phyloP scores from a whole-genome alignment of 805 yeast genomes.

The Brettanomyces custersianus region DNA sequence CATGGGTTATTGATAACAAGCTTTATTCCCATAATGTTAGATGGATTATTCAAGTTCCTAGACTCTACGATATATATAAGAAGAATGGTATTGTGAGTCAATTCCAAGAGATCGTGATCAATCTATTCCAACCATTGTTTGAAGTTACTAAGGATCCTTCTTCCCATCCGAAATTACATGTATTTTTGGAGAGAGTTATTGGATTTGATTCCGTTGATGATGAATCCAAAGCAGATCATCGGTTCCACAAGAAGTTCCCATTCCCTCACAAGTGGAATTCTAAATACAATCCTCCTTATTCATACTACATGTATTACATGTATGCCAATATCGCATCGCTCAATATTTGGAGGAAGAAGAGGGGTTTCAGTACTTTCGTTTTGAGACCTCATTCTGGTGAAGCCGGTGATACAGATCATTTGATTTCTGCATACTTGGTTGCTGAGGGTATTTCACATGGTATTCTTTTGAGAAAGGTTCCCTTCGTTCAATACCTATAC shows the following conservation, averaged over 20 bases:
- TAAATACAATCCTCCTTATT: conserved; percentile 88
- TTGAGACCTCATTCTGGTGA: conserved; percentile 98
- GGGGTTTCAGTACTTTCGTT: conserved; percentile 84
- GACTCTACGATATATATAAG: conserved; percentile 85
- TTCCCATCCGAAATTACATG: conserved; percentile 82
- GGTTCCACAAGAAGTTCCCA: conserved; percentile 76
- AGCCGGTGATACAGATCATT: conserved; percentile 99
- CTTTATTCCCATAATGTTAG: conserved; percentile 88
- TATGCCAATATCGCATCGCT: conserved; percentile 81
- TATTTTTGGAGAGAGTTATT: conserved; percentile 86
- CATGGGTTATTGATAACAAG: conserved; percentile 92
- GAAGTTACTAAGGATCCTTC: conserved; percentile 83
- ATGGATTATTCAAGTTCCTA: conserved; percentile 94
- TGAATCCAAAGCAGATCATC: conserved; percentile 85
- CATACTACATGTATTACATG: conserved; percentile 85
- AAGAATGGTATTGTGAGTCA: conserved; percentile 56
- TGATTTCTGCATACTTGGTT: conserved; percentile 79
- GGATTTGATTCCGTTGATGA: conserved; percentile 99
- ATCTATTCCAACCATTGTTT: conserved; percentile 79
- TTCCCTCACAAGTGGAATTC: conserved; percentile 77
- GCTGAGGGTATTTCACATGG: conserved; percentile 96
- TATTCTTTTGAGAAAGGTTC: conserved; percentile 83
- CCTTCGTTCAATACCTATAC: conserved; percentile 88
- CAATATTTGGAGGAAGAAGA: conserved; percentile 69
- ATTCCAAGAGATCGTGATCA: conserved; percentile 71